phyloP scores from a whole-genome alignment of 164 flowering plant genomes.

The Macadamia integrifolia region DNA sequence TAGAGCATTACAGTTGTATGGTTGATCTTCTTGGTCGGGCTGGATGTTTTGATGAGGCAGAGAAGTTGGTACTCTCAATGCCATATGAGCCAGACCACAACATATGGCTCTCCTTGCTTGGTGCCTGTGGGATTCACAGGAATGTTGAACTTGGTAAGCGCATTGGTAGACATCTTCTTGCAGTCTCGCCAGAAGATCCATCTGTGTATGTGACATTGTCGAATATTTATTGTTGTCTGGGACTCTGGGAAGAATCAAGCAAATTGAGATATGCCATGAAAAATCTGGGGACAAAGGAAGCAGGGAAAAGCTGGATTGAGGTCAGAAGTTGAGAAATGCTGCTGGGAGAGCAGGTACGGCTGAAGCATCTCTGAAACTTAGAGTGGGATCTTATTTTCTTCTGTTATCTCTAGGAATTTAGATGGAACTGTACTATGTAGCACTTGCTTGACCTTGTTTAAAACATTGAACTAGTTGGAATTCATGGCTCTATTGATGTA shows the following conservation, averaged over 20 bases:
- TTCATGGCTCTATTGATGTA: no score
- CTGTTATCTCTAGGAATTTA: no score
- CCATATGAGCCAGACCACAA: slow-evolving; percentile 22
- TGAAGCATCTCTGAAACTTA: no score
- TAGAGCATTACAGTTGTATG: slow-evolving; percentile 28
- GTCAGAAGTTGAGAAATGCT: slow-evolving; percentile 8
- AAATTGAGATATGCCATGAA: slow-evolving; percentile 15
- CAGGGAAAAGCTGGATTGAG: slow-evolving; percentile 30
- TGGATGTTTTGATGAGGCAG: slow-evolving; percentile 22
- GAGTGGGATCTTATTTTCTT: no score
- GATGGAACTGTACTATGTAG: no score
- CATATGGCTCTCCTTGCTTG: slow-evolving; percentile 24
- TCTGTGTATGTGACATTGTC: slow-evolving; percentile 22
- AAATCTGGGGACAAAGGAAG: slow-evolving; percentile 17
- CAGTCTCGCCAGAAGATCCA: slow-evolving; percentile 9
- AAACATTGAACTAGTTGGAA: no score
- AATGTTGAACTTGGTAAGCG: slow-evolving; percentile 17
- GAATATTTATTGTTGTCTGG: slow-evolving; percentile 19
- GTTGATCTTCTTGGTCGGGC: slow-evolving; percentile 29
- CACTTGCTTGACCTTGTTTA: no score
- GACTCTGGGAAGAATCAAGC: slow-evolving; percentile 20
- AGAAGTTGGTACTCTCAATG: slow-evolving; percentile 16
- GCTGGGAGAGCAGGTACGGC: no score
- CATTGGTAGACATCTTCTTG: slow-evolving; percentile 12
- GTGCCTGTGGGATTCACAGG: slow-evolving; percentile 21